A percentile compares a stretch with the other conserved stretches of the same genome.
Evolutionary conservation across 1,284 basidiomycete species (phyloP).

Genomic region (Fomitopsis betulina): DNA sequence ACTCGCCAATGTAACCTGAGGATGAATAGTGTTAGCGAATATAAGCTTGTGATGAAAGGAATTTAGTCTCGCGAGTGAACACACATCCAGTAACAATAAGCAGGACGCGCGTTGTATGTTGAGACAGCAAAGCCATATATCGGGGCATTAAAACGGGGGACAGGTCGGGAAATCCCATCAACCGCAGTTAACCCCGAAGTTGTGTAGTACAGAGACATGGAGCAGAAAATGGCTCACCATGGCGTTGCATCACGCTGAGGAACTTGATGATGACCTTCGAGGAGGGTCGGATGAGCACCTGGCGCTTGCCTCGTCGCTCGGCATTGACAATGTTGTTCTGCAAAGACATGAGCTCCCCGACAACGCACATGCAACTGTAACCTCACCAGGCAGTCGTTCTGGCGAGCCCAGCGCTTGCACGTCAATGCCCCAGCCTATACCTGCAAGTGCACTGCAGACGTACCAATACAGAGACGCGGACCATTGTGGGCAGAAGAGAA

Average conservation of each 20-base stretch:
- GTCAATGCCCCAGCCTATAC: neutral
- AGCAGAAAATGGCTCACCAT: slow-evolving; percentile 60
- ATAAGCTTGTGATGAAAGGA: slow-evolving; percentile 14
- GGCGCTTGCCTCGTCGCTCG: slow-evolving; percentile 96
- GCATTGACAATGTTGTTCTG: slow-evolving; percentile 98
- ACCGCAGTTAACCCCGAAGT: slow-evolving; percentile 69
- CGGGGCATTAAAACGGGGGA: slow-evolving; percentile 71
- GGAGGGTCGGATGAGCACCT: slow-evolving; percentile 92
- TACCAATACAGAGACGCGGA: slow-evolving; percentile 81
- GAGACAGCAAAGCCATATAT: slow-evolving; percentile 38
- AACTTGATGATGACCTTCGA: slow-evolving; percentile 97
- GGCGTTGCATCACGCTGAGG: slow-evolving; percentile 95
- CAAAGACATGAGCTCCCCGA: neutral
- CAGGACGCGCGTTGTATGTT: slow-evolving; percentile 45
- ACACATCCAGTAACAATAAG: slow-evolving; percentile 31
- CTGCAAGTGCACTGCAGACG: slow-evolving; percentile 26
- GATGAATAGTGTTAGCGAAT: neutral
- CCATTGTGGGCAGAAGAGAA: slow-evolving; percentile 49
- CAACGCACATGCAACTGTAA: neutral
- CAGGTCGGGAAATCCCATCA: slow-evolving; percentile 55
- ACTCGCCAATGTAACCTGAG: slow-evolving; percentile 97
- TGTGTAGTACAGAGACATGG: slow-evolving; percentile 6
- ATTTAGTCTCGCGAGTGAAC: slow-evolving; percentile 60
- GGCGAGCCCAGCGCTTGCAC: neutral
- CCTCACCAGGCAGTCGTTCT: slow-evolving; percentile 81